phyloP scores from a whole-genome alignment of 768 basidiomycete species.

The Pisolithus sp. region DNA sequence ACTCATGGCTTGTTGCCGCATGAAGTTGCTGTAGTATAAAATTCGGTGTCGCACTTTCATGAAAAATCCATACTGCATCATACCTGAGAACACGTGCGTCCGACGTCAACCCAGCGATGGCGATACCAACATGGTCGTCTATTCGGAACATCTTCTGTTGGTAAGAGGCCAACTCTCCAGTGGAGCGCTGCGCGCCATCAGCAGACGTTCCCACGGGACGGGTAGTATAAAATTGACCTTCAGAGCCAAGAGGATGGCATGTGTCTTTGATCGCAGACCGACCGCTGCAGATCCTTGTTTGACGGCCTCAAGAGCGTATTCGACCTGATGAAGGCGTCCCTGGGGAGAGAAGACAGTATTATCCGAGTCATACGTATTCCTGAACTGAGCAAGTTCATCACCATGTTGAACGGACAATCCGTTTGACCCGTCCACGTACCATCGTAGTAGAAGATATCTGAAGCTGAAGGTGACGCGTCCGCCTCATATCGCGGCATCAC shows the following conservation, averaged over 20 bases:
- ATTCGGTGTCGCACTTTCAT: neutral
- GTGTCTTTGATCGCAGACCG: constrained; percentile 91
- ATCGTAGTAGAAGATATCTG: constrained; percentile 17
- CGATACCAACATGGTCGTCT: constrained; percentile 99
- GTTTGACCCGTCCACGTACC: constrained; percentile 18
- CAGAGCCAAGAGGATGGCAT: constrained; percentile 84
- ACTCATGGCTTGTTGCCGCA: constrained; percentile 97
- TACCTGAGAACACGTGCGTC: constrained; percentile 97
- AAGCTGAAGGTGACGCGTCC: constrained; percentile 29
- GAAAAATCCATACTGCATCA: neutral
- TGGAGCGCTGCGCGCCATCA: constrained; percentile 67
- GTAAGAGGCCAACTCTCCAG: constrained; percentile 97
- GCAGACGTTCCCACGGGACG: constrained; percentile 1
- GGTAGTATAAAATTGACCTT: constrained; percentile 51
- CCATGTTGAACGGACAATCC: neutral
- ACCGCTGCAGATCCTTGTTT: constrained; percentile 99
- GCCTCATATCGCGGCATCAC: constrained; percentile 16
- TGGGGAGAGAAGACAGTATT: constrained; percentile 97
- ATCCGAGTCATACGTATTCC: constrained; percentile 98
- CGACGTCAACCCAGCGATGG: constrained; percentile 96
- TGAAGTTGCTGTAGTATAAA: constrained; percentile 72
- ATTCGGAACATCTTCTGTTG: constrained; percentile 99
- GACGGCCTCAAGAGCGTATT: constrained; percentile 98
- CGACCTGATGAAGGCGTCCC: constrained; percentile 94
- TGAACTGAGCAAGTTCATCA: constrained; percentile 48